These are phyloP conservation scores for Mercurialis annua DNA, from an alignment of 345 rosid species.

Conservation along the genomic window DNA sequence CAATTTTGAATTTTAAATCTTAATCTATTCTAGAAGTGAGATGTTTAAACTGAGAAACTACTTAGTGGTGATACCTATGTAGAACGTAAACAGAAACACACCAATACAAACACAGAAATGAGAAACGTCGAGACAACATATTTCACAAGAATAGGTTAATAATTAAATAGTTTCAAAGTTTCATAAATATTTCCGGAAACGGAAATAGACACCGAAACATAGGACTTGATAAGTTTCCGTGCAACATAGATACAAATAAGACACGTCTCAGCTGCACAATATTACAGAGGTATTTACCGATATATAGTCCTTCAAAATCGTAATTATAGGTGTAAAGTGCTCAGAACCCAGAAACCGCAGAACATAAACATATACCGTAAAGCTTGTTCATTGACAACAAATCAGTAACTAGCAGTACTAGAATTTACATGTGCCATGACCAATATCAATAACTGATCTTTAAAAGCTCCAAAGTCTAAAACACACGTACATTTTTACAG, in stretches of 20 bases:
- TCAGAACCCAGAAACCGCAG: not conserved
- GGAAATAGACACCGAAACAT: too few species aligned
- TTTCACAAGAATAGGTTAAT: too few species aligned
- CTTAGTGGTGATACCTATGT: too few species aligned
- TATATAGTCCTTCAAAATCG: not conserved
- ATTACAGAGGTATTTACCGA: not conserved
- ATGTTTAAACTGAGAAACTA: too few species aligned
- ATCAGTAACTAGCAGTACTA: not conserved
- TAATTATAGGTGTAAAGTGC: not conserved
- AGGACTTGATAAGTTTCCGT: too few species aligned
- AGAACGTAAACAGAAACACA: too few species aligned
- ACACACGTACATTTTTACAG: conserved; percentile 53
- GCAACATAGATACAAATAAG: not conserved
- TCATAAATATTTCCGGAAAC: too few species aligned
- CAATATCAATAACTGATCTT: not conserved
- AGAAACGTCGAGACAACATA: too few species aligned
- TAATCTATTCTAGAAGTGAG: too few species aligned
- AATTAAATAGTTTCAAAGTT: too few species aligned
- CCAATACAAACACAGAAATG: too few species aligned
- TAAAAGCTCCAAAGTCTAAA: not conserved
- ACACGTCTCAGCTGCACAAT: not conserved
- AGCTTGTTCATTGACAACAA: not conserved
- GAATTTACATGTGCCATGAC: not conserved
- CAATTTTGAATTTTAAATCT: too few species aligned
- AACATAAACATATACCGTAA: not conserved